These are phyloP conservation scores for Boechera retrofracta DNA, from an alignment of 345 rosid species.

Conservation along the genomic window DNA sequence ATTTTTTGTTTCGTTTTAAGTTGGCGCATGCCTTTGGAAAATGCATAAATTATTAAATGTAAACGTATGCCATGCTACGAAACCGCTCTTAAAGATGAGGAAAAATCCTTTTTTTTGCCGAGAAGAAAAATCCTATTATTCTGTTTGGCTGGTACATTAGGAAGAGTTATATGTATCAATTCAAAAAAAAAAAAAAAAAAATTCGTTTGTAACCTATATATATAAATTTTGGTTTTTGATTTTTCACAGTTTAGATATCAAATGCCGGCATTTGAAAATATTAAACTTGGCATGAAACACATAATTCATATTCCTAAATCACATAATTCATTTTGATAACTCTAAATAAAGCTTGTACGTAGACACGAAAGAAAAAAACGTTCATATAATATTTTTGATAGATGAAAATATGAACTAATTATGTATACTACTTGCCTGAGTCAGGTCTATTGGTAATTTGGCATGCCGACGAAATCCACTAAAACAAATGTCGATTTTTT, in stretches of 20 bases:
- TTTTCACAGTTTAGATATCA: not conserved
- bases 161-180: conserved; percentile 20
- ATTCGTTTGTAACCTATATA: not conserved
- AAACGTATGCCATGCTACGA: conserved; percentile 45
- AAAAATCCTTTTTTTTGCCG: not conserved
- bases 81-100: conserved; percentile 28
- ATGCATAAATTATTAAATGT: not conserved
- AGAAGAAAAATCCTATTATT: conserved; percentile 11
- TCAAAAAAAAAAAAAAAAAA: not conserved
- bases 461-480: conserved; percentile 19
- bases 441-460: conserved; percentile 13
- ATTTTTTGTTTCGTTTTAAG: conserved; percentile 12
- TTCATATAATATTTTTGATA: not conserved
- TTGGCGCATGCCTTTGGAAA: conserved; percentile 41
- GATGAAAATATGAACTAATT: not conserved
- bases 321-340: not conserved
- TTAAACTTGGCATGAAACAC: not conserved
- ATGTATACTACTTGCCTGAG: not conserved
- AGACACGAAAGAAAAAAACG: not conserved
- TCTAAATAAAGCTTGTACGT: not conserved
- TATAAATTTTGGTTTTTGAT: not conserved
- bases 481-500: not conserved
- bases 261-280: not conserved
- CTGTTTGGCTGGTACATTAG: conserved; percentile 27
- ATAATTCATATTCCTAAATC: not conserved